These are phyloP conservation scores for Malus orientalis DNA, from an alignment of 306 rosid genomes.

Conservation along the genomic window DNA sequence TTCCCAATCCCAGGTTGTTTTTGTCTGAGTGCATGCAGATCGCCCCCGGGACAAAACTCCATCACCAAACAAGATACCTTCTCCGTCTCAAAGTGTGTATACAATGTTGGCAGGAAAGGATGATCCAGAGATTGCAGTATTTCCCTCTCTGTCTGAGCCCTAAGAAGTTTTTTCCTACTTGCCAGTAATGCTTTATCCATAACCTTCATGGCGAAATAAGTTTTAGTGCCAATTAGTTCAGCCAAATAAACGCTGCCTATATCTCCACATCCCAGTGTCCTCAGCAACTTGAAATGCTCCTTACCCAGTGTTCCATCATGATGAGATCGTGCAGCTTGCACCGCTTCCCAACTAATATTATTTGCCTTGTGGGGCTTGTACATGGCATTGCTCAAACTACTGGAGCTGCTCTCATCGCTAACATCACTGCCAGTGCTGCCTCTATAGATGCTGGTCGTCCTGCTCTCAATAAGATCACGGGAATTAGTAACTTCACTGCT, in stretches of 20 bases:
- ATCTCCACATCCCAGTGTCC: constrained; percentile 86
- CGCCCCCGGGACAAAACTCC: constrained; percentile 98
- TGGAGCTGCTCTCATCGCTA: constrained; percentile 82
- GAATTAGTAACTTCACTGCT: constrained; percentile 56
- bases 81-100: constrained; percentile 77
- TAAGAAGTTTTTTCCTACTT: constrained; percentile 72
- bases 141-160: constrained; percentile 91
- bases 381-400: constrained; percentile 64
- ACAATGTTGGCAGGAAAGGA: constrained; percentile 89
- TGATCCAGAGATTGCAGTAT: constrained; percentile 93
- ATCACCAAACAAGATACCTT: constrained; percentile 80
- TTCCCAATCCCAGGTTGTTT: constrained; percentile 83
- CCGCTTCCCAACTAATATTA: constrained; percentile 91
- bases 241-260: constrained; percentile 84
- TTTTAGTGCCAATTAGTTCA: constrained; percentile 67
- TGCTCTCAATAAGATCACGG: constrained; percentile 57
- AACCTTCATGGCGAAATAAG: constrained; percentile 93
- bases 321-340: constrained; percentile 63
- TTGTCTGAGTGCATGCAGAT: constrained; percentile 83
- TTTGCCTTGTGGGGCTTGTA: constrained; percentile 84
- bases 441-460: constrained; percentile 78
- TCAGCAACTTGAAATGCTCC: constrained; percentile 70
- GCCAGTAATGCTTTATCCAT: constrained; percentile 81
- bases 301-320: constrained; percentile 61
- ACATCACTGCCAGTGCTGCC: constrained; percentile 86